A percentile compares a stretch with the other conserved stretches of the same genome.
These are phyloP conservation scores for Gaeumannomyces sp. DNA, from an alignment of 2,329 filamentous ascomycete species.

Conservation along the genomic window DNA sequence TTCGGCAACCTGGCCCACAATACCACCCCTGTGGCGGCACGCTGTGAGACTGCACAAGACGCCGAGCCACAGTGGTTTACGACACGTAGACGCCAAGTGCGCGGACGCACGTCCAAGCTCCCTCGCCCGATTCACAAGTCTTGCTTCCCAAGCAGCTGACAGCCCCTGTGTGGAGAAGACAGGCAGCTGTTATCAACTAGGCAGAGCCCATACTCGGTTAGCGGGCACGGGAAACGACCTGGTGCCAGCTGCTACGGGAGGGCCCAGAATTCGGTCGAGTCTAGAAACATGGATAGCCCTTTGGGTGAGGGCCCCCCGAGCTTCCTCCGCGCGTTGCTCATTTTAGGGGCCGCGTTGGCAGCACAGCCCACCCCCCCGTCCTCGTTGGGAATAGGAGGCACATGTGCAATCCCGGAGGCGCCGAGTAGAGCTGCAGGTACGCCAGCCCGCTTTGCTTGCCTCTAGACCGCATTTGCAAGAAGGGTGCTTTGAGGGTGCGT, in stretches of 20 bases:
- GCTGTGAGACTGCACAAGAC: neutral
- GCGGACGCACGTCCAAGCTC: neutral
- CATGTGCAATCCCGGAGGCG: neutral
- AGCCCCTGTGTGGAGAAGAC: neutral
- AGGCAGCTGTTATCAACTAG: no score
- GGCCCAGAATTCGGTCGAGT: no score
- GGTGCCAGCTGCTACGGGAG: no score
- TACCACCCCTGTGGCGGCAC: no score
- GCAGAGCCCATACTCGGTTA: no score
- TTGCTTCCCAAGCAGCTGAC: neutral
- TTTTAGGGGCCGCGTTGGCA: neutral
- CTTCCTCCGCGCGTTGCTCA: neutral
- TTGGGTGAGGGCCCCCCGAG: neutral
- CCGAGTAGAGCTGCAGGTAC: neutral
- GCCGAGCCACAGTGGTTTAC: neutral
- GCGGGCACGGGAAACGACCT: no score
- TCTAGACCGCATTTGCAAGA: neutral
- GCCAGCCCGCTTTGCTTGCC: no score
- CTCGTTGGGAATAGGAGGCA: neutral
- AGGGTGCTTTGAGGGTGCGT: no score
- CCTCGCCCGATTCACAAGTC: neutral
- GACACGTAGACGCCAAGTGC: neutral
- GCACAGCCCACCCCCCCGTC: neutral
- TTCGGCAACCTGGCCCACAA: neutral
- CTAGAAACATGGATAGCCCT: neutral